Evolutionary conservation across 2,329 filamentous ascomycete genomes (phyloP), one percentile per base, ranked within the genome.

Genomic region (Spiromastix sp.): DNA sequence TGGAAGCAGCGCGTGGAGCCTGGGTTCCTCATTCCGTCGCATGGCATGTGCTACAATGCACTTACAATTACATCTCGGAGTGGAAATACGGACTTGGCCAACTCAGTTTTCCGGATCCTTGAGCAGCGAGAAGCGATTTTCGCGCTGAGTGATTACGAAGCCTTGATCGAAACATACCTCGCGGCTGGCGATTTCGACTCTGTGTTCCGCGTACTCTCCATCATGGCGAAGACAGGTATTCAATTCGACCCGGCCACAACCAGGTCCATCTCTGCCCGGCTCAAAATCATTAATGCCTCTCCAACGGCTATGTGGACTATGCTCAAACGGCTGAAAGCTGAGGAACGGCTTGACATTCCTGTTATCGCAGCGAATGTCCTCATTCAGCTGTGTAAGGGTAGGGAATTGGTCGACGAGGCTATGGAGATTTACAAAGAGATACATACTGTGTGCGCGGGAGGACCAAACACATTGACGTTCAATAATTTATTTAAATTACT

Each of bases 61-160:
- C 68, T 96, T 16, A 76, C 74, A 34, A 73, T 82, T 10, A 85
- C 85, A 3, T 72, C 85, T 2, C 72, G 74, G 17, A 60, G 77
- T 39, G 77, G 75, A 15, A 81, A 94, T 52, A 63, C 74, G 2
- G 57, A 66, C 0, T 67, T 95, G 7, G 83, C 81, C 1, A 78
- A 77, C 4, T 73, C 80, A 19, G 81, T 82, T 19, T 74, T 93
- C 42, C 70, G 77, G 16, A 60, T 78, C 34, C 67, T 89, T 12
- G 68, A 71, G 4, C 64, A 70, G 6, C 70, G 76, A 16, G 68
- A 68, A 10, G 69, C 71, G 26, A 66, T 42, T 3, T 47, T 86
- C 24, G 64, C 69, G 6, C 58, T 71, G 4, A 69, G 81, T 42
- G 85, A 95, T 52, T 93, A 91, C 57, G 85, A 93, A 55, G 71